phyloP scores from a whole-genome alignment of 495 filamentous ascomycete species.

The Podospora conica region DNA sequence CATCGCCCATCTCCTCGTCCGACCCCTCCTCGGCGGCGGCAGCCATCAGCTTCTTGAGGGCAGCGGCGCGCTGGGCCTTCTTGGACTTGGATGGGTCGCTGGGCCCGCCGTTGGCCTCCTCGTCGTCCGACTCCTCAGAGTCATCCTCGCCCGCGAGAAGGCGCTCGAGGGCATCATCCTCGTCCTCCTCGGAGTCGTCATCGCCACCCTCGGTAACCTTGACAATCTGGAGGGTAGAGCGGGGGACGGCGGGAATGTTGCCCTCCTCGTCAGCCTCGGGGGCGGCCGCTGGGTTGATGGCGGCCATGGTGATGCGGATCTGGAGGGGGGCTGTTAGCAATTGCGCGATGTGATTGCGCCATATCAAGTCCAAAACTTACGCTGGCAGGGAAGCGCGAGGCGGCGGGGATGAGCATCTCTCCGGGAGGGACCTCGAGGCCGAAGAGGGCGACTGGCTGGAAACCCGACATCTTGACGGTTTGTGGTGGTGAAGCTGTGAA shows the following conservation, averaged over 20 bases:
- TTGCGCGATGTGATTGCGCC: neutral
- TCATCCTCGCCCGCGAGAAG: slow-evolving; percentile 54
- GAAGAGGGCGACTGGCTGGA: slow-evolving; percentile 74
- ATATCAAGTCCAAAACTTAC: slow-evolving; percentile 49
- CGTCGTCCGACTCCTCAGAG: slow-evolving; percentile 39
- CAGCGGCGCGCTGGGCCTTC: slow-evolving; percentile 67
- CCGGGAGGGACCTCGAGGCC: slow-evolving; percentile 81
- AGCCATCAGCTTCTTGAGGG: slow-evolving; percentile 63
- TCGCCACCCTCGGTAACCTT: slow-evolving; percentile 53
- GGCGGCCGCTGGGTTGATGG: slow-evolving; percentile 79
- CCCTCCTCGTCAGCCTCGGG: slow-evolving; percentile 58
- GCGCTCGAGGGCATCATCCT: slow-evolving; percentile 49
- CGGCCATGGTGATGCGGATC: slow-evolving; percentile 98
- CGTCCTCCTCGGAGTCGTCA: slow-evolving; percentile 53
- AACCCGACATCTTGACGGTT: slow-evolving; percentile 23
- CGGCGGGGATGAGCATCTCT: slow-evolving; percentile 66
- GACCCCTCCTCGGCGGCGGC: slow-evolving; percentile 54
- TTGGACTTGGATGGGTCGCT: slow-evolving; percentile 84
- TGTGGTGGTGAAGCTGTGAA: slow-evolving; percentile 1
- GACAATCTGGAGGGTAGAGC: slow-evolving; percentile 85
- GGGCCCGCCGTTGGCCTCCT: slow-evolving; percentile 78
- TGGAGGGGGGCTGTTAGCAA: slow-evolving; percentile 26
- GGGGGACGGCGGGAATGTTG: slow-evolving; percentile 54
- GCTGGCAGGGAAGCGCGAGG: slow-evolving; percentile 69
- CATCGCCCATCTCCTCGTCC: slow-evolving; percentile 54